phyloP scores from a whole-genome alignment of 164 flowering plant species.

The Vitis amurensis region DNA sequence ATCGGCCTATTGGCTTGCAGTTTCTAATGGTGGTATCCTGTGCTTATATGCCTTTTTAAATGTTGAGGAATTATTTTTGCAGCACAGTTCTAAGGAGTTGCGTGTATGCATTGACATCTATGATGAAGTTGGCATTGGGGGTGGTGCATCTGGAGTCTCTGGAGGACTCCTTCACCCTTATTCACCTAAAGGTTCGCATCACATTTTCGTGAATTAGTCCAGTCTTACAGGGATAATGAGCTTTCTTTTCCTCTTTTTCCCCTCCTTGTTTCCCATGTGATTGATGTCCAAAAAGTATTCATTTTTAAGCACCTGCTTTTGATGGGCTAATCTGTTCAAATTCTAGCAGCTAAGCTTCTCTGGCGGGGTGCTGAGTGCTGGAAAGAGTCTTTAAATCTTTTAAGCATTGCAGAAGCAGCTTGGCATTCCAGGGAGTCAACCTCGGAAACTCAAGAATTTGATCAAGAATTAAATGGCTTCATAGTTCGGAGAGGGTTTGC shows the following conservation, averaged over 20 bases:
- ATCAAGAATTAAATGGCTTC: slow-evolving; percentile 17
- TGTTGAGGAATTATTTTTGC: slow-evolving; percentile 24
- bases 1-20: background rate
- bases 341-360: slow-evolving; percentile 74
- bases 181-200: slow-evolving; percentile 79
- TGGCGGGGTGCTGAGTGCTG: slow-evolving; percentile 86
- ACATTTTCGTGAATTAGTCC: slow-evolving; percentile 7
- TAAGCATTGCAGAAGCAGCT: slow-evolving; percentile 70
- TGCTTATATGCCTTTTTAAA: background rate
- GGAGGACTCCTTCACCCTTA: slow-evolving; percentile 98
- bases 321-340: slow-evolving; percentile 8
- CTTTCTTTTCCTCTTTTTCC: background rate
- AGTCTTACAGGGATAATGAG: slow-evolving; percentile 1
- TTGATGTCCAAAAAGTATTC: background rate
- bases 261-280: background rate
- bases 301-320: slow-evolving; percentile 8
- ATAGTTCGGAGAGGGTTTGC: slow-evolving; percentile 76
- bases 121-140: slow-evolving; percentile 90
- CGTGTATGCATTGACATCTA: slow-evolving; percentile 58
- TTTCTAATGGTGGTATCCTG: no score
- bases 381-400: slow-evolving; percentile 69
- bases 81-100: slow-evolving; percentile 59
- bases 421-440: slow-evolving; percentile 13
- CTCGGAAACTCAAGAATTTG: slow-evolving; percentile 12
- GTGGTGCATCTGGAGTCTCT: slow-evolving; percentile 96